phyloP scores from a whole-genome alignment of 2,329 filamentous ascomycete genomes.

The Alternaria gansuensis region DNA sequence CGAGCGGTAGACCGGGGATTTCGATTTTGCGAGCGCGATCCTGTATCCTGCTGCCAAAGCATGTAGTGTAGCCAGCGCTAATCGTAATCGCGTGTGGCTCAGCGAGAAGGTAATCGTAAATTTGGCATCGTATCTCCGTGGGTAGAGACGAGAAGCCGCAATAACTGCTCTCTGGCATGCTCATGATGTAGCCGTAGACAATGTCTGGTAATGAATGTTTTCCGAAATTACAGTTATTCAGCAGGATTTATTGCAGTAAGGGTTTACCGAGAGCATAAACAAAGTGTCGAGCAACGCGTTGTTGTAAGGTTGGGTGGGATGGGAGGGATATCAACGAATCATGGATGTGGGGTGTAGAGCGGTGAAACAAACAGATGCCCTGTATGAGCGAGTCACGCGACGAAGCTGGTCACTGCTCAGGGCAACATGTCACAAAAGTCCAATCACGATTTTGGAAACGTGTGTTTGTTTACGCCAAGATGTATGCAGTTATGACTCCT shows the following conservation, averaged over 20 bases:
- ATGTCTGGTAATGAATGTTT: background rate
- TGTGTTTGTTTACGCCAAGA: slow-evolving; percentile 22
- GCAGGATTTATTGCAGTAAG: slow-evolving; percentile 16
- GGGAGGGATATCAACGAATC: slow-evolving; percentile 21
- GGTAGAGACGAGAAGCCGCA: slow-evolving; percentile 44
- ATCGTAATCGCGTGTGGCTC: slow-evolving; percentile 52
- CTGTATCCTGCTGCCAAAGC: slow-evolving; percentile 40
- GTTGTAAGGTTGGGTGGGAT: slow-evolving; percentile 14
- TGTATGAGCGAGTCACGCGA: slow-evolving; percentile 29
- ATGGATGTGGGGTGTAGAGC: slow-evolving; percentile 20
- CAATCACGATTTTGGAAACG: slow-evolving; percentile 20
- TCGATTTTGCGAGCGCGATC: slow-evolving; percentile 35
- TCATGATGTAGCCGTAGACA: slow-evolving; percentile 5
- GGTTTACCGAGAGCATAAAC: slow-evolving; percentile 6
- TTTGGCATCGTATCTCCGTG: slow-evolving; percentile 54
- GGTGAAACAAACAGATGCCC: slow-evolving; percentile 27
- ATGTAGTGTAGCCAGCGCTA: slow-evolving; percentile 48
- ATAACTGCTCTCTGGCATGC: slow-evolving; percentile 10
- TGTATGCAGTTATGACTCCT: slow-evolving; percentile 11
- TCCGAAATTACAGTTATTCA: background rate
- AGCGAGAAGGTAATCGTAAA: slow-evolving; percentile 54
- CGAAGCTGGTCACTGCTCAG: slow-evolving; percentile 15
- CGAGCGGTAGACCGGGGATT: slow-evolving; percentile 51
- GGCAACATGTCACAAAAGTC: slow-evolving; percentile 5
- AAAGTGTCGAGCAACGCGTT: slow-evolving; percentile 10